phyloP scores from a whole-genome alignment of 2,329 filamentous ascomycete species.

The Ophiosphaerella korrae region DNA sequence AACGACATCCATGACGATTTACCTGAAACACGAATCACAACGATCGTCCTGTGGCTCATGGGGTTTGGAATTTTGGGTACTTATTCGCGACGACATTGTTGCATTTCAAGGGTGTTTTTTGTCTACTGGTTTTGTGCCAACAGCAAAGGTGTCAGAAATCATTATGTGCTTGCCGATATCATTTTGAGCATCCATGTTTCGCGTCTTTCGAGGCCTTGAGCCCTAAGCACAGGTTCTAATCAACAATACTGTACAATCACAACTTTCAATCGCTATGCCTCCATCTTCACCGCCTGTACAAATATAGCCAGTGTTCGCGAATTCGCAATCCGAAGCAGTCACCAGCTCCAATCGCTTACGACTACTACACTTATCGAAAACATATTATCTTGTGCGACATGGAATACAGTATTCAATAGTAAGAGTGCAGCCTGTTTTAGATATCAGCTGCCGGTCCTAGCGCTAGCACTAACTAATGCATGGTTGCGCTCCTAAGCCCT shows the following conservation, averaged over 20 bases:
- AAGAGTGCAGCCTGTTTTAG: background rate
- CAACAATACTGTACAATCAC: background rate
- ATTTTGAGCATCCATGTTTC: background rate
- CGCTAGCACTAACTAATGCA: background rate
- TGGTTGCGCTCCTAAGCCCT: background rate
- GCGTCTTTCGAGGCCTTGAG: background rate
- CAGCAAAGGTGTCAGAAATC: slow-evolving; percentile 2
- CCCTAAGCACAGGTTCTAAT: background rate
- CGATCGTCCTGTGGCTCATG: background rate
- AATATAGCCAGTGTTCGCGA: too few species aligned
- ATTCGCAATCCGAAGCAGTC: too few species aligned
- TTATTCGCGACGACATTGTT: slow-evolving; percentile 10
- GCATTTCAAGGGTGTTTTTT: slow-evolving; percentile 18
- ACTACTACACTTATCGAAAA: background rate
- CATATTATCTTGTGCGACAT: too few species aligned
- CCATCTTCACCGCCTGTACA: too few species aligned
- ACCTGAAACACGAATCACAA: background rate
- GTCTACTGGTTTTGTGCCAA: slow-evolving; percentile 12
- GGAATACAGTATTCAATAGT: too few species aligned
- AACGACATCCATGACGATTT: slow-evolving; percentile 21
- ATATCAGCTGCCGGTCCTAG: background rate
- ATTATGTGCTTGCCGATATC: background rate
- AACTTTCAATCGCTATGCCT: background rate
- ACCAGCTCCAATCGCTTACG: background rate
- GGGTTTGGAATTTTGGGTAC: background rate